Percentiles rank a stretch among this genome's conserved stretches.
Conservation (phyloP, 2,329 filamentous ascomycete species). For the Colletotrichum spaethianum region DNA sequence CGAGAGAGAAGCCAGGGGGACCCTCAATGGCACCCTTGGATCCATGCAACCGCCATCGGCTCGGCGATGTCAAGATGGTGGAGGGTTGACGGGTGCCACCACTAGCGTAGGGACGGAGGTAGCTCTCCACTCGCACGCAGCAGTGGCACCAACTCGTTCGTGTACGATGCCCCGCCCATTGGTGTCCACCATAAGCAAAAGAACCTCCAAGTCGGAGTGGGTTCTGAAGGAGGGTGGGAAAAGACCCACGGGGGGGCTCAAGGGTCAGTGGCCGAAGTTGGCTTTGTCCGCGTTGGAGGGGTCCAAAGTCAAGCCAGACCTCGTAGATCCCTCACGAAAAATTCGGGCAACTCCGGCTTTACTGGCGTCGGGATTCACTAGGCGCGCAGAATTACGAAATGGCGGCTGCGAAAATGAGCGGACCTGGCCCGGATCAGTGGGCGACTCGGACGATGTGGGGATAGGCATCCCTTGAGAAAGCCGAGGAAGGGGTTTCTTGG, state of each 20-base stretch:
- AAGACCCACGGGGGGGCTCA: constrained; percentile 14
- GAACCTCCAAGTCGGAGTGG: constrained; percentile 18
- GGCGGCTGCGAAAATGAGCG: not conserved
- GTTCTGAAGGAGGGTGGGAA: constrained; percentile 2
- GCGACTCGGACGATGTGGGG: constrained; percentile 8
- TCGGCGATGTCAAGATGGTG: constrained; percentile 24
- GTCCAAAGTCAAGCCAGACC: not conserved
- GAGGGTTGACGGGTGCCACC: constrained; percentile 17
- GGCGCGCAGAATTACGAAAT: constrained; percentile 23
- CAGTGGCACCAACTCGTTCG: constrained; percentile 16
- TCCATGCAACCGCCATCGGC: constrained; percentile 29
- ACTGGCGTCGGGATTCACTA: not conserved
- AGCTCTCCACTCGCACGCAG: constrained; percentile 13
- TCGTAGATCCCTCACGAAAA: constrained; percentile 1
- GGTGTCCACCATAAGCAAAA: constrained; percentile 20
- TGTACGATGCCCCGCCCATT: constrained; percentile 2
- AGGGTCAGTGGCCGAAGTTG: constrained; percentile 27
- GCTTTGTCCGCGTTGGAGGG: constrained; percentile 7
- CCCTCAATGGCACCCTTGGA: not conserved
- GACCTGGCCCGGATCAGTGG: not conserved
- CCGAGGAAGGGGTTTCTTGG: not conserved
- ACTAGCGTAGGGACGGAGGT: constrained; percentile 14
- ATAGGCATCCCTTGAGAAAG: not conserved
- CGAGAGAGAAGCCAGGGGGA: not conserved
- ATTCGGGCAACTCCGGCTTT: not conserved